Conservation (phyloP, 306 rosid species). For the Cicer arietinum region DNA sequence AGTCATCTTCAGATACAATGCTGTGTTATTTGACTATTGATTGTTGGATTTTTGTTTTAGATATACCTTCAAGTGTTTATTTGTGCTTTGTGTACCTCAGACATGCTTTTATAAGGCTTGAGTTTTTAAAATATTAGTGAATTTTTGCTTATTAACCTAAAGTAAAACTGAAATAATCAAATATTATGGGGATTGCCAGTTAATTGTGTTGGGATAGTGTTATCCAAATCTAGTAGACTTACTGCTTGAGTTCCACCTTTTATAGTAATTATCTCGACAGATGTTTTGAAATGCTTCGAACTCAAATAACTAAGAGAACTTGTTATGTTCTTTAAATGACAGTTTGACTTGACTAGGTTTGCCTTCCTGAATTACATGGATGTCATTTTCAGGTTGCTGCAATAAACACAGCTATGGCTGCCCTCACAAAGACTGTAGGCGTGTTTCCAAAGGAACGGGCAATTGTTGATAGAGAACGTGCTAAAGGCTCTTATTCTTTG, state of each 20-base stretch:
- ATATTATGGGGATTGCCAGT: conserved; percentile 6
- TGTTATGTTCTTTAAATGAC: conserved; percentile 14
- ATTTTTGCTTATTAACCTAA: conserved; percentile 22
- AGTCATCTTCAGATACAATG: conserved; percentile 23
- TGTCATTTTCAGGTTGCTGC: conserved; percentile 80
- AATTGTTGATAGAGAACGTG: conserved; percentile 90
- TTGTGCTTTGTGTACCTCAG: conserved; percentile 9
- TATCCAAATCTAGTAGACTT: conserved; percentile 35
- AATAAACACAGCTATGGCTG: conserved; percentile 98
- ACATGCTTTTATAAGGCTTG: conserved; percentile 1
- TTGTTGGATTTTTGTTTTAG: conserved; percentile 16
- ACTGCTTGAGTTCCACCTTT: conserved; percentile 36
- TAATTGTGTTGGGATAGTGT: conserved; percentile 32
- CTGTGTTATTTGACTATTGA: conserved; percentile 11
- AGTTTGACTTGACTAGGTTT: conserved; percentile 37
- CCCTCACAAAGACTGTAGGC: conserved; percentile 91
- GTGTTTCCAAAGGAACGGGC: conserved; percentile 91
- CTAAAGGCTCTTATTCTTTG: conserved; percentile 81
- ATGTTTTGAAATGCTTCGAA: conserved; percentile 31
- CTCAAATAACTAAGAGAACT: conserved; percentile 17
- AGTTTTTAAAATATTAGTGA: conserved; percentile 6
- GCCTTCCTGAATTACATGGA: conserved; percentile 39
- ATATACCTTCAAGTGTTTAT: conserved; percentile 24
- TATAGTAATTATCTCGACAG: conserved; percentile 32
- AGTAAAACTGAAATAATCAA: background rate